Conservation (phyloP, 768 basidiomycete species). For the Lentinula guzmanii region DNA sequence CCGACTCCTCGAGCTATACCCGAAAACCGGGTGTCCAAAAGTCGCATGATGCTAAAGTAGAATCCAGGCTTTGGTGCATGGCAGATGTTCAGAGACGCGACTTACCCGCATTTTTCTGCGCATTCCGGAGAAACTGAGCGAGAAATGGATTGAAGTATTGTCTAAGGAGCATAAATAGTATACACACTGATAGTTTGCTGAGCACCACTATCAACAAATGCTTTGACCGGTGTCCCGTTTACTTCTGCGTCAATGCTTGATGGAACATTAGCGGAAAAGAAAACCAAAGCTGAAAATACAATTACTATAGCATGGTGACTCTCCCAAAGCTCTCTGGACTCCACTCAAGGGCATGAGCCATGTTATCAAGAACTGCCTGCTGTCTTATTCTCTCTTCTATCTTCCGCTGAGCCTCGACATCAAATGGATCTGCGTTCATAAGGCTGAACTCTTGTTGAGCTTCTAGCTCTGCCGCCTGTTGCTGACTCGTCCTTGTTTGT, state of each 20-base stretch:
- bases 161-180: constrained; percentile 1
- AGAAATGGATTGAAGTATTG: background rate
- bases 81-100: constrained; percentile 10
- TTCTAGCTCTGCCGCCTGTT: constrained; percentile 45
- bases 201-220: constrained; percentile 97
- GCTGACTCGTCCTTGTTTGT: constrained; percentile 48
- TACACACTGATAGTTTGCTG: constrained; percentile 91
- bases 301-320: constrained; percentile 96
- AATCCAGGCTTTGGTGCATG: background rate
- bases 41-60: constrained; percentile 74
- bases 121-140: constrained; percentile 81
- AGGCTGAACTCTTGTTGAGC: constrained; percentile 56
- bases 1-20: constrained; percentile 94
- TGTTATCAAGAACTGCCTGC: constrained; percentile 85
- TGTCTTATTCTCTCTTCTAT: constrained; percentile 94
- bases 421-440: constrained; percentile 85
- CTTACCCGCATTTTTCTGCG: constrained; percentile 86
- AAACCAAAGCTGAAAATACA: constrained; percentile 12
- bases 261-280: background rate
- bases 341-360: constrained; percentile 91
- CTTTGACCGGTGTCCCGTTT: constrained; percentile 85
- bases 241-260: constrained; percentile 87
- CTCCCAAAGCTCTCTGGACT: constrained; percentile 90
- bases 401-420: constrained; percentile 85
- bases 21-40: constrained; percentile 80